Evolutionary conservation across 805 yeast species (phyloP), one percentile per base, ranked within the genome.

Genomic region (Candida incommunis): DNA sequence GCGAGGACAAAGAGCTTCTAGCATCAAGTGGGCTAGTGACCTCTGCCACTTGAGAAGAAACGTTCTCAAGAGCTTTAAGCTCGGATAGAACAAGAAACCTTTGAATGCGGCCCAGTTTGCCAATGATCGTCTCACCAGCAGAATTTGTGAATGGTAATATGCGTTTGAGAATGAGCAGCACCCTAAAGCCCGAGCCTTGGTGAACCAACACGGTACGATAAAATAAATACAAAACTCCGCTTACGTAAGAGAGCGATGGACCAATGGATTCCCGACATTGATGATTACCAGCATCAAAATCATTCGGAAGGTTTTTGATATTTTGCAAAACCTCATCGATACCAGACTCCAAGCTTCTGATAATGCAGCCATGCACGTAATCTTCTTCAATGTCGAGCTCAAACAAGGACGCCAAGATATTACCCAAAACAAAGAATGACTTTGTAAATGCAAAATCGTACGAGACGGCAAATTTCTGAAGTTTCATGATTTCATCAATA

Each of bases 71-170:
- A 23, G 47, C 35, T 26, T 44, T 21, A 3, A 50, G 43, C 16
- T 57, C 62, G 40, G 55, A 57, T 59, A 57, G 54, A 9, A 58
- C 41, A 22, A 55, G 54, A 46, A 52, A 50, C 9, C 60, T 43
- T 43, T 59, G 58, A 13, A 59, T 44, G 7, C 23, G 29, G n/a
- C 56, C 57, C 15, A 59, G 41, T 22, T 53, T 44, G 9, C 43
- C 40, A 22, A 59, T 43, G 29, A 59, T 25, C 27, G 46, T 43
- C 7, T 41, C 37, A 22, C 44, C 45, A 11, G 13, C 18, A 11
- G n/a, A 7, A 31, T 4, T n/a, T 5, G 18, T 5, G n/a, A 11
- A 34, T 20, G 29, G 41, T 15, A 18, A 44, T 48, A 9, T 48
- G 21, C 43, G 46, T 45, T 48, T 50, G 18, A 54, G 42, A 11